phyloP scores from a whole-genome alignment of 179 eudicot species.

The Camellia oleifera region DNA sequence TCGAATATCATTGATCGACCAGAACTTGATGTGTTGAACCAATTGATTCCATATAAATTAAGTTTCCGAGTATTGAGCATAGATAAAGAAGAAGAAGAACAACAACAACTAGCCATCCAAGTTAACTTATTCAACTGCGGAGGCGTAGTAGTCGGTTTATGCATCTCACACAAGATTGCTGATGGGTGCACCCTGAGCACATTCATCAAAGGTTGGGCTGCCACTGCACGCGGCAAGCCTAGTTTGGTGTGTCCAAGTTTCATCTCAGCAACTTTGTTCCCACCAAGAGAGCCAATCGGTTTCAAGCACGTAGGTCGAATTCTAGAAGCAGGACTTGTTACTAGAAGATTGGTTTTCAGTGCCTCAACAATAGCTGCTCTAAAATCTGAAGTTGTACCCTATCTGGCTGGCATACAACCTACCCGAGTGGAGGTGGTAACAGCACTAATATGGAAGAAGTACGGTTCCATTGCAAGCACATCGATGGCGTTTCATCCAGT shows the following conservation, averaged over 20 bases:
- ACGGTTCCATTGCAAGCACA: no score
- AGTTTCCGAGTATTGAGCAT: constrained; percentile 1
- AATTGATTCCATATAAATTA: constrained; percentile 19
- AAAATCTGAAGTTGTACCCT: background rate
- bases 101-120: constrained; percentile 22
- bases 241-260: constrained; percentile 14
- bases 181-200: constrained; percentile 1
- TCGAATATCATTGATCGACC: constrained; percentile 14
- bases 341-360: constrained; percentile 26
- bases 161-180: constrained; percentile 22
- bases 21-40: background rate
- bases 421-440: constrained; percentile 30
- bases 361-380: constrained; percentile 19
- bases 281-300: constrained; percentile 16
- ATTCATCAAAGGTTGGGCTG: constrained; percentile 29
- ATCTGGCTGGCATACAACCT: background rate
- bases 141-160: constrained; percentile 27
- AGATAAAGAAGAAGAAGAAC: constrained; percentile 2
- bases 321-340: constrained; percentile 10
- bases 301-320: constrained; percentile 3
- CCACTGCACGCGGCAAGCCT: background rate
- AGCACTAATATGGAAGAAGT: constrained; percentile 28
- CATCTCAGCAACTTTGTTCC: constrained; percentile 20
- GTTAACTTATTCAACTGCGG: constrained; percentile 29
- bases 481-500: constrained; percentile 26